Evolutionary conservation across 2,329 filamentous ascomycete species (phyloP), one percentile per base, ranked within the genome.

Genomic region (Ilyonectria mors-panacis): DNA sequence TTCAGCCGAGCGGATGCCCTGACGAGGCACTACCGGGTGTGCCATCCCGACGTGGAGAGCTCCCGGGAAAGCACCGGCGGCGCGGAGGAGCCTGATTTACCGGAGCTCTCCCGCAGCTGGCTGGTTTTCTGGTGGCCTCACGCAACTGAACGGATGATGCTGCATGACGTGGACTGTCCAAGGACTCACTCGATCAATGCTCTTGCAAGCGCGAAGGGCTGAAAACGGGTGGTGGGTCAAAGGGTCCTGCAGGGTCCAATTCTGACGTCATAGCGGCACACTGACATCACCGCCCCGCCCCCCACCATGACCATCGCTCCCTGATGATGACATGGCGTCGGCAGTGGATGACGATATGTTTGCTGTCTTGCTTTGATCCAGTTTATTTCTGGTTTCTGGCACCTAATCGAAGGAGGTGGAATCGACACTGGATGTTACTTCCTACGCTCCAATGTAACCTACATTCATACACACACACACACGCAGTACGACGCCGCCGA

Each of bases 1-100:
- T 99, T 99, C 78, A 97, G 94, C 74, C 91, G 96, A 65, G 96
- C 95, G 70, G 96, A 99, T 83, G 96, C 96, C 1, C 86, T 98
- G 54, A 98, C 95, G 15, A 87, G 96, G 67, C 96, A 99, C 79
- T 97, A 97, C 87, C 91, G 94, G 39, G 95, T 98, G 55, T 95
- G 97, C 70, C 95, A 98, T 80, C 95, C 95, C 0, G 94, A 97
- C 68, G 88, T 95, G 63, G 92, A 95, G 70, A 95, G 70, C 91
- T 93, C 74, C 91, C 92, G n/a, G 92, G 93, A 73, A 88, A 88
- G 80, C 84, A 86, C 48, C 76, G 78, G n/a, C 77, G 80, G 21
- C 77, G 79, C 12, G 75, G 73, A 55, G 73, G 71, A 37, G 57
- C 59, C 13, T 75, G 65, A 72, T 48, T 39, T 33, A 6, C n/a